These are phyloP conservation scores for Leucocoprinus leucothites DNA, from an alignment of 768 basidiomycete genomes.

Conservation along the genomic window DNA sequence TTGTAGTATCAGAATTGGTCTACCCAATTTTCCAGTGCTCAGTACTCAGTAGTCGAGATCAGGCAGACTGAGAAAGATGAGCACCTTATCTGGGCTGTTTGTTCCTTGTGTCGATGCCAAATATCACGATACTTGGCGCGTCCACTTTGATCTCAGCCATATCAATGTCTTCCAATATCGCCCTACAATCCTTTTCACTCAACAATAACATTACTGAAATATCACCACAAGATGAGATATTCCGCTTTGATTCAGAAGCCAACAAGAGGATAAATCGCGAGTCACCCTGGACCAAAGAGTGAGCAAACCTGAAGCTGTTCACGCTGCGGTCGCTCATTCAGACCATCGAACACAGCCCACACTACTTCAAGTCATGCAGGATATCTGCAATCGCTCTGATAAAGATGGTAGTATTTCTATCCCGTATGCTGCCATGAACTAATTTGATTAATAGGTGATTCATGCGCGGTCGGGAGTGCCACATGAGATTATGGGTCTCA, in stretches of 20 bases:
- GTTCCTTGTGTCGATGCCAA: background rate
- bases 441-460: constrained; percentile 65
- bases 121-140: constrained; percentile 1
- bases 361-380: constrained; percentile 86
- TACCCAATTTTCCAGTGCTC: too few relatives aligned
- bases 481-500: constrained; percentile 99
- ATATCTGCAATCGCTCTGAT: constrained; percentile 94
- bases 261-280: constrained; percentile 64
- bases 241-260: constrained; percentile 67
- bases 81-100: background rate
- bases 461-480: constrained; percentile 96
- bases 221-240: constrained; percentile 77
- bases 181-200: constrained; percentile 71
- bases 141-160: background rate
- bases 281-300: constrained; percentile 89
- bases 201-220: constrained; percentile 69
- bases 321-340: background rate
- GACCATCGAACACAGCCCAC: constrained; percentile 45
- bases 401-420: constrained; percentile 66
- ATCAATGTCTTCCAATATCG: constrained; percentile 46
- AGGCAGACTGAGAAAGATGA: background rate
- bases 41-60: too few relatives aligned
- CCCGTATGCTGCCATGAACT: background rate
- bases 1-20: too few relatives aligned
- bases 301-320: constrained; percentile 21